Base-by-base conservation (phyloP, 495 filamentous ascomycete species). In the Usnea hakonensis region DNA sequence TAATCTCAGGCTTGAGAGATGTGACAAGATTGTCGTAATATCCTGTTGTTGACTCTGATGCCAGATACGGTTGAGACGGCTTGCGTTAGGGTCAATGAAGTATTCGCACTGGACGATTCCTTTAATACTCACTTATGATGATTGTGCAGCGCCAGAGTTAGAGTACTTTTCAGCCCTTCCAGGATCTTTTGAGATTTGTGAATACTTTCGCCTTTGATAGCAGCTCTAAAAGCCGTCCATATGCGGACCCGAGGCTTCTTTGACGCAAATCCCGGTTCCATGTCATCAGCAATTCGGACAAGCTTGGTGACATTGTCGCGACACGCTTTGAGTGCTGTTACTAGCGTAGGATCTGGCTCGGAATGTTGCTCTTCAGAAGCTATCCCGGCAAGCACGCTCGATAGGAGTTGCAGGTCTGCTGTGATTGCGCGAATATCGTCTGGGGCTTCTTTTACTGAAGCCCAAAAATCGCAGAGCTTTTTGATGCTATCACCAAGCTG, bases 401-500 rank as follows among this genome's bases (percentile, higher is more conserved):
- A 60, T 2, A 75, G 61, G 17, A 69, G 60, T 10, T 74, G 67
- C 21, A 76, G 65, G 43, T 76, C 66, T 1, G 67, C 62, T n/a
- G 70, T 55, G 0, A 74, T 64, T 19, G 68, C 55, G 2, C 53
- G 53, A 28, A 78, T 69, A 2, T 69, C 66, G 0, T 65, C 65
- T 5, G 73, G 75, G 2, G 75, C 70, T 41, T 76, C 69, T 58
- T 69, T 59, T 3, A 77, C 53, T 6, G 73, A 70, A n/a, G 63
- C 56, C 72, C 74, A 77, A 44, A 73, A 72, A 10, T 65, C 63
- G 40, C 69, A 70, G 23, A 76, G 64, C 46, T 71, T 69, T 13
- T 70, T 46, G 32, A 76, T 62, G 21, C 66, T 63, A 8, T 54
- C 48, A 10, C 69, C 70, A 9, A 77, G 58, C 58, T 73, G 66